phyloP scores from a whole-genome alignment of 768 basidiomycete species.

The Lentinula boryana region DNA sequence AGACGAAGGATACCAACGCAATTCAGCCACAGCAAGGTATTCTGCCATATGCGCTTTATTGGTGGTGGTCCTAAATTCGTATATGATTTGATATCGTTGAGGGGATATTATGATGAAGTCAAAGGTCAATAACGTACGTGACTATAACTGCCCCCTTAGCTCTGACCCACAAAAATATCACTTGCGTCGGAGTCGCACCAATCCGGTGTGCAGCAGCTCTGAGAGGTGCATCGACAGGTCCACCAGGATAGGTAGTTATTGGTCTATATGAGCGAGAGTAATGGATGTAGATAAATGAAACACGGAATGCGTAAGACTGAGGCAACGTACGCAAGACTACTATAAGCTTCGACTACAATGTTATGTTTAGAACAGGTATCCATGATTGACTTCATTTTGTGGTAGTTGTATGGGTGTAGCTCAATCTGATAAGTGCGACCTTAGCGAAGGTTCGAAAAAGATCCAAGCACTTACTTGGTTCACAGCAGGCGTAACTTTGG shows the following conservation, averaged over 20 bases:
- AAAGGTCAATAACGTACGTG: constrained; percentile 36
- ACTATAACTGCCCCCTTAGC: constrained; percentile 64
- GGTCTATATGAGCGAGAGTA: constrained; percentile 31
- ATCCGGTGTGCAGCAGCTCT: constrained; percentile 45
- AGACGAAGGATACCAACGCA: constrained; percentile 28
- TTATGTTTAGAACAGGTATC: constrained; percentile 41
- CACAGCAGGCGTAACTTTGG: constrained; percentile 59
- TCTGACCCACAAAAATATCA: constrained; percentile 64
- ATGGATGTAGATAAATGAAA: not conserved
- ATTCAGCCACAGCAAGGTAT: constrained; percentile 61
- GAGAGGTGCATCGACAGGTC: constrained; percentile 57
- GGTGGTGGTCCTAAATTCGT: constrained; percentile 48
- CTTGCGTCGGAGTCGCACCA: constrained; percentile 55
- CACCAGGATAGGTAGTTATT: constrained; percentile 53
- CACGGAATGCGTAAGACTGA: not conserved
- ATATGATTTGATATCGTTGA: not conserved
- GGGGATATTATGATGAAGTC: not conserved
- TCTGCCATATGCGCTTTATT: constrained; percentile 56
- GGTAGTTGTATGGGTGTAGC: constrained; percentile 56
- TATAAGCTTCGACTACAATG: constrained; percentile 53
- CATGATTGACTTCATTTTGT: constrained; percentile 37
- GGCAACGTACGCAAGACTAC: constrained; percentile 36
- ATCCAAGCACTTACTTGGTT: constrained; percentile 45
- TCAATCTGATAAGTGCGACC: constrained; percentile 28
- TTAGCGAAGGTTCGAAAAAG: not conserved